Evolutionary conservation across 2,329 filamentous ascomycete genomes (phyloP), one percentile per base, ranked within the genome.

Genomic region (Penicillium janthinellum): DNA sequence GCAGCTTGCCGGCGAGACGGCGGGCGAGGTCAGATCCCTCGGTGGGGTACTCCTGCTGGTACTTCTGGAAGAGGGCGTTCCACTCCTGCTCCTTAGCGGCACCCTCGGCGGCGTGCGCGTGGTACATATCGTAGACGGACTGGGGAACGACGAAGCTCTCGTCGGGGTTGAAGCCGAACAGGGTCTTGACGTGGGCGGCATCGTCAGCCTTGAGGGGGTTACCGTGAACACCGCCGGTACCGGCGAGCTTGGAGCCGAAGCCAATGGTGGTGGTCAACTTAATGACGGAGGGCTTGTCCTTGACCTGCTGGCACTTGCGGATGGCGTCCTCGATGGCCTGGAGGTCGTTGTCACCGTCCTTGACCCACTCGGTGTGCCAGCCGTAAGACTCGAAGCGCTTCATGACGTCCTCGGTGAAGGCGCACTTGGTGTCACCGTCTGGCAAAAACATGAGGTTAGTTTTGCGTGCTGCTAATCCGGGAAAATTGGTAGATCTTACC

Each of bases 181-280:
- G 92, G 80, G 86, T 73, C 90, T 99, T 99, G 78, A 98, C 88
- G 79, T 92, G 87, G 85, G 92, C 89, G 79, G 91, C 90, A 78
- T 99, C 95, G 72, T 97, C 94, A 67, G 88, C 86, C 88, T 98
- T 98, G 69, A 99, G 87, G 63, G 95, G 90, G 78, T 94, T 92
- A 71, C 95, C 95, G 86, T 99, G 95, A 64, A 99, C 95, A 79
- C 91, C 91, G 78, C 91, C 90, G 70, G 95, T 98, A 74, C 95
- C 95, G 84, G 96, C 87, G 73, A 95, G 87, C 80, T 90, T 87
- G 71, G 95, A 98, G 72, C 95, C 95, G 81, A 89, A 99, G 73
- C 95, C 95, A 76, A 99, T 99, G 78, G 91, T 98, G 76, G 95
- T 99, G 77, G 88, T 92, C 72, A 99, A 88, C 85, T 96, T 93